Conservation (phyloP, 2,329 filamentous ascomycete species). For the Diplodia scrobiculata region DNA sequence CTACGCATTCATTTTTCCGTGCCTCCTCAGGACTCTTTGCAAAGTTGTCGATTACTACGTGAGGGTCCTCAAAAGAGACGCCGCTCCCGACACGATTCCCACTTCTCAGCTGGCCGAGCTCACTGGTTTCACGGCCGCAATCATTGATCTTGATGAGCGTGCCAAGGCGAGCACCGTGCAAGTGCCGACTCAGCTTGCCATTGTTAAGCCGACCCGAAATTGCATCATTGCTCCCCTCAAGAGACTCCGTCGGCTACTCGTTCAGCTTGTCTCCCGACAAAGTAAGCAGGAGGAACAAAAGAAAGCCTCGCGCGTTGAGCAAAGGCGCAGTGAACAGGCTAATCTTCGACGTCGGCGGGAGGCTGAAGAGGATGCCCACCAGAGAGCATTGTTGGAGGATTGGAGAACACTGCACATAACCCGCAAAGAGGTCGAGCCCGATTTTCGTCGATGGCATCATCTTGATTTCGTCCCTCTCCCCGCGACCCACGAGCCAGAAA, state of each 20-base stretch:
- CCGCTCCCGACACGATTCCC: neutral
- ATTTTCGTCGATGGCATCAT: neutral
- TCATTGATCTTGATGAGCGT: conserved; percentile 33
- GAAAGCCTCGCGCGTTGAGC: neutral
- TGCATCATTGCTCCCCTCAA: conserved; percentile 37
- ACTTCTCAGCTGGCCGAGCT: conserved; percentile 28
- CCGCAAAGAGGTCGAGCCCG: conserved; percentile 20
- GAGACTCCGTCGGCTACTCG: conserved; percentile 4
- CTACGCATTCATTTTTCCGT: conserved; percentile 36
- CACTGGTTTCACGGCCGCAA: conserved; percentile 36
- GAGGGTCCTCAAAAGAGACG: conserved; percentile 11
- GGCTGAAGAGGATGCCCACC: neutral
- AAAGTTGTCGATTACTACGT: conserved; percentile 31
- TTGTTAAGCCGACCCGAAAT: conserved; percentile 35
- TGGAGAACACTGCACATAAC: conserved; percentile 13
- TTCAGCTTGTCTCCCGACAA: neutral
- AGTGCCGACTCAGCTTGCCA: conserved; percentile 30
- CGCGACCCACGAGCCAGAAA: neutral
- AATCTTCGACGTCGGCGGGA: neutral
- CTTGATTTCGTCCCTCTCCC: neutral
- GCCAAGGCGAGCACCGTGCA: conserved; percentile 35
- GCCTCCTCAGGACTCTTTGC: conserved; percentile 33
- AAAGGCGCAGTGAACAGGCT: neutral
- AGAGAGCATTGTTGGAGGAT: neutral
- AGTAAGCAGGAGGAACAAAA: neutral